Percentiles rank a stretch among this genome's conserved stretches.
These are phyloP conservation scores for Trypanosoma cruzi DNA, from an alignment of 208 protist species.

Conservation along the genomic window DNA sequence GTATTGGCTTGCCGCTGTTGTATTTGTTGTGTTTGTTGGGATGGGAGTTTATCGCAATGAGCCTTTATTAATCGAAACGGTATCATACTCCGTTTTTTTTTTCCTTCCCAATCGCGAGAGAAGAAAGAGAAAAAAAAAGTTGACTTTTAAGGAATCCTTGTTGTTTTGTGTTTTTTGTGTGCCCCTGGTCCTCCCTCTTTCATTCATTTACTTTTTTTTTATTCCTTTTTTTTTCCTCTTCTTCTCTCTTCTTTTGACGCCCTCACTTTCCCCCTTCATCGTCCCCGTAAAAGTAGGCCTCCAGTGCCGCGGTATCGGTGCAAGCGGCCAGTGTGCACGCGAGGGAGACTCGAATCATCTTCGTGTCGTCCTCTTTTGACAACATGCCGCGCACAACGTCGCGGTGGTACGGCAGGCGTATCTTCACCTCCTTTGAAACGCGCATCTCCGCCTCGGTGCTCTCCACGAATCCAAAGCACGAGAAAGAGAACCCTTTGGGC, in stretches of 20 bases:
- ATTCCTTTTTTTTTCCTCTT: conserved; percentile 15
- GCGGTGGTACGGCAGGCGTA: conserved; percentile 59
- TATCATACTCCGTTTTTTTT: no score
- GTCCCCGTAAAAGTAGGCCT: conserved; percentile 16
- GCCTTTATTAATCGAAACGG: not conserved
- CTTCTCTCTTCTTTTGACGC: not conserved
- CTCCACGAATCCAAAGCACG: conserved; percentile 83
- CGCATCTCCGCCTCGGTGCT: conserved; percentile 63
- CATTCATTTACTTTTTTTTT: conserved; percentile 5
- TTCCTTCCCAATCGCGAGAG: no score
- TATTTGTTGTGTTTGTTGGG: no score
- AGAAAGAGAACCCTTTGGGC: conserved; percentile 58
- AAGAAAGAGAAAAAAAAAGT: not conserved
- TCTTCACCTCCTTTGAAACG: conserved; percentile 33
- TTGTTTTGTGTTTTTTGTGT: not conserved
- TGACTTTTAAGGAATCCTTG: not conserved
- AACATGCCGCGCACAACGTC: conserved; percentile 36
- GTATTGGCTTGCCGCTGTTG: no score
- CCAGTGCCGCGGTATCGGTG: conserved; percentile 43
- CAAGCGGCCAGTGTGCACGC: conserved; percentile 53
- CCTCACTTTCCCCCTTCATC: not conserved
- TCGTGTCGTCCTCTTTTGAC: not conserved
- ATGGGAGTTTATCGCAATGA: no score
- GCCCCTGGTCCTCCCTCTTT: not conserved
- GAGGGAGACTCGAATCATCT: conserved; percentile 43